Conservation (phyloP, 805 yeast species). For the Kluyveromyces siamensis region DNA sequence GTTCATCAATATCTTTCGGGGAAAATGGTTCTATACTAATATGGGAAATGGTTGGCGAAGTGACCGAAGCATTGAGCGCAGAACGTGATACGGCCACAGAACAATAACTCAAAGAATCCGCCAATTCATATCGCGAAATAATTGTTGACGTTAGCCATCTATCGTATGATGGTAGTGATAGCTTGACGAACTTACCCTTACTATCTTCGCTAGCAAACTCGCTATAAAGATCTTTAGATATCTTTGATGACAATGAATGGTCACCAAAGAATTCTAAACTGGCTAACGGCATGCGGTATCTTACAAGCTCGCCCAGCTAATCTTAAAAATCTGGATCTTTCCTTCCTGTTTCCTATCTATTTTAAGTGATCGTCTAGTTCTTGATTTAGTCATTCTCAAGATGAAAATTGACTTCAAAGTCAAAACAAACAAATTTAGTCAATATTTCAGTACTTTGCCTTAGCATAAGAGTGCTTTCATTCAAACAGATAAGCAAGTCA, state of each 20-base stretch:
- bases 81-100: neutral
- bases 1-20: neutral
- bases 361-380: no score
- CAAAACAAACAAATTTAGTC: no score
- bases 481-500: no score
- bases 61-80: neutral
- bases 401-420: no score
- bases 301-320: no score
- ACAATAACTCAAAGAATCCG: neutral
- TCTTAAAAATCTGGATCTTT: no score
- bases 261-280: neutral
- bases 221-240: neutral
- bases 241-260: neutral
- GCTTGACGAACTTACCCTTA: neutral
- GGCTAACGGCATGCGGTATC: neutral
- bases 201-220: neutral
- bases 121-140: neutral
- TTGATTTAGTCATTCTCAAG: no score
- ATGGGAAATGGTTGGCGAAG: constrained; percentile 9
- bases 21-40: constrained; percentile 9
- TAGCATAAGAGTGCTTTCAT: no score
- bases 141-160: neutral
- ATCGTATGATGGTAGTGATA: neutral
- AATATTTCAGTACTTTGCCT: no score
- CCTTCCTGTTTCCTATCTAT: no score